A percentile compares a stretch with the other conserved stretches of the same genome.
These are phyloP conservation scores for Thinopyrum elongatum DNA, from an alignment of 176 grass and related monocot species.

Conservation along the genomic window DNA sequence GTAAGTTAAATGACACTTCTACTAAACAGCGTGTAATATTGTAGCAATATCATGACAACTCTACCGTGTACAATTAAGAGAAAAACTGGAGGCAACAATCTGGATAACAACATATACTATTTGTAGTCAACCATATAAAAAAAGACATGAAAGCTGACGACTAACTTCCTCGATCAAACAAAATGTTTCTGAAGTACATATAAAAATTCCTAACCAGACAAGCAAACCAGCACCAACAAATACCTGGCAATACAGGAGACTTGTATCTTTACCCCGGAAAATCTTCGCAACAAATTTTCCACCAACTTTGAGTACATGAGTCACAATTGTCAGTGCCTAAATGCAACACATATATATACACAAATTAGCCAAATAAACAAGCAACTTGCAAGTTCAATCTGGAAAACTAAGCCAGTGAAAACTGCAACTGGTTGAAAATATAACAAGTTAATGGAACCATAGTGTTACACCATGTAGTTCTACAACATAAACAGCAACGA, in stretches of 20 bases:
- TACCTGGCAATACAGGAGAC: constrained; percentile 88
- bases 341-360: constrained; percentile 29
- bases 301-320: constrained; percentile 88
- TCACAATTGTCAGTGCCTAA: constrained; percentile 89
- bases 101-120: background rate
- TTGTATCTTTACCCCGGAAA: constrained; percentile 96
- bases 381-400: constrained; percentile 1
- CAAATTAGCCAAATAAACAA: constrained; percentile 26
- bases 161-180: background rate
- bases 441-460: background rate
- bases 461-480: background rate
- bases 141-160: background rate
- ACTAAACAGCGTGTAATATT: background rate
- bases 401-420: constrained; percentile 2
- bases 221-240: constrained; percentile 35
- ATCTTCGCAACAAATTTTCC: constrained; percentile 97
- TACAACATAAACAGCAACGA: background rate
- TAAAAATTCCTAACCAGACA: background rate
- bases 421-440: background rate
- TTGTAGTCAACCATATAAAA: background rate
- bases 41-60: background rate
- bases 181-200: background rate
- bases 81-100: background rate
- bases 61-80: background rate
- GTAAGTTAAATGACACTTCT: background rate